Base-by-base conservation (phyloP, 1,284 basidiomycete species). In the Ceratobasidium sp. region DNA sequence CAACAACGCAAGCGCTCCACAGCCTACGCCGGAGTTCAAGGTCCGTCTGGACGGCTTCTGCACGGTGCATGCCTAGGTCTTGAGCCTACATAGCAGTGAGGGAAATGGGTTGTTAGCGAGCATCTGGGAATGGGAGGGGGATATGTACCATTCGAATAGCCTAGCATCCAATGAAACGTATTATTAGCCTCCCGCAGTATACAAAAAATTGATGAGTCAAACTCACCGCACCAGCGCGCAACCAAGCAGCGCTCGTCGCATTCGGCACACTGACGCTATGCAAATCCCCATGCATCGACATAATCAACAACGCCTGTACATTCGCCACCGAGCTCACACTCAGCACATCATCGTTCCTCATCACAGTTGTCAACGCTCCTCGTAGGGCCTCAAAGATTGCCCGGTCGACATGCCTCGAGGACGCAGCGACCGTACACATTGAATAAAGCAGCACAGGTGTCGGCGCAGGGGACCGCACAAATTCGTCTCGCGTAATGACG, bases 1-100 rank as follows among this genome's bases (percentile, higher is more conserved):
- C 90, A 77, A 97, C 93, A 63, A 98, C 88, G 82, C 95, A 97
- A 38, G 90, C 89, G 18, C 91, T 93, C 96, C 96, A 98, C 41
- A 98, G 84, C 69, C 96, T 87, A 73, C 96, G 86, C 72, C 94
- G 85, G 58, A 94, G 84, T 80, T 96, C 95, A 71, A 96, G 87
- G 76, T 88, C 85, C 78, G 90, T 89, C 77, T 90, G 91, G 41
- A 91, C 88, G 1, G 90, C 88, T 80, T 93, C 91, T 57, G 93
- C 93, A 28, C 96, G 88, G 80, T 98, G 96, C 69, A 98, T 82
- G 2, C 95, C 95, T 18, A 98, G 85, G 80, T 97, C 95, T 82
- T 98, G 95, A 1, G 95, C 96, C 93, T 93, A 16, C 32, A 55
- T 21, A 52, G 41, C 13, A 59, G 11, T 38, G 35, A 38, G 16